Conservation (phyloP, 2,329 filamentous ascomycete species). For the Pyrenophora teres region DNA sequence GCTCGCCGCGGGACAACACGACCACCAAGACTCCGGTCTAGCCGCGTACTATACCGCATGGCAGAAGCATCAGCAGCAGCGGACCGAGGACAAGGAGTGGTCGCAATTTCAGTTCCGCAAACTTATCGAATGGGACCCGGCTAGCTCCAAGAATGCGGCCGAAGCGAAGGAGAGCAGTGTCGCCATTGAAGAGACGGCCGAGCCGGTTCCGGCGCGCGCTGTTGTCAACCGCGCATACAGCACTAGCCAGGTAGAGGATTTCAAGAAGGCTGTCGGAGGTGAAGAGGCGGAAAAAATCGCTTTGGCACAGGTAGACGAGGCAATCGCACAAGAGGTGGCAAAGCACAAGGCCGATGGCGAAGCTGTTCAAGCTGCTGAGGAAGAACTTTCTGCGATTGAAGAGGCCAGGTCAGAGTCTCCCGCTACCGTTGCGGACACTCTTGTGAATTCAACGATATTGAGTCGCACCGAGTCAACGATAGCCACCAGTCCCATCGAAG, state of each 20-base stretch:
- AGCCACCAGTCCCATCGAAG: constrained; percentile 64
- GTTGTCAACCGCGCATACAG: constrained; percentile 57
- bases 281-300: constrained; percentile 58
- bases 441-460: constrained; percentile 32
- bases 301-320: constrained; percentile 82
- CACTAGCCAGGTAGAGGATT: constrained; percentile 63
- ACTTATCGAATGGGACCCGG: constrained; percentile 83
- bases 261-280: constrained; percentile 59
- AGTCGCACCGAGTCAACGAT: constrained; percentile 52
- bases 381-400: constrained; percentile 37
- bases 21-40: constrained; percentile 61
- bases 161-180: constrained; percentile 45
- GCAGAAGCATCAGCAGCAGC: constrained; percentile 69
- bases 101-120: constrained; percentile 88
- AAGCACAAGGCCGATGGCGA: constrained; percentile 59
- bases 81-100: constrained; percentile 79
- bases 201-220: constrained; percentile 34
- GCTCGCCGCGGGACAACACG: constrained; percentile 30
- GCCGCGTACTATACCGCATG: constrained; percentile 92
- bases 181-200: constrained; percentile 37
- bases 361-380: constrained; percentile 40
- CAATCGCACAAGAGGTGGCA: constrained; percentile 78
- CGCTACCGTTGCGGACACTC: constrained; percentile 36
- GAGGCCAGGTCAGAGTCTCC: constrained; percentile 40
- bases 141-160: constrained; percentile 46